Base-by-base conservation (phyloP, 2,329 filamentous ascomycete species). In the Fonsecaea pedrosoi region DNA sequence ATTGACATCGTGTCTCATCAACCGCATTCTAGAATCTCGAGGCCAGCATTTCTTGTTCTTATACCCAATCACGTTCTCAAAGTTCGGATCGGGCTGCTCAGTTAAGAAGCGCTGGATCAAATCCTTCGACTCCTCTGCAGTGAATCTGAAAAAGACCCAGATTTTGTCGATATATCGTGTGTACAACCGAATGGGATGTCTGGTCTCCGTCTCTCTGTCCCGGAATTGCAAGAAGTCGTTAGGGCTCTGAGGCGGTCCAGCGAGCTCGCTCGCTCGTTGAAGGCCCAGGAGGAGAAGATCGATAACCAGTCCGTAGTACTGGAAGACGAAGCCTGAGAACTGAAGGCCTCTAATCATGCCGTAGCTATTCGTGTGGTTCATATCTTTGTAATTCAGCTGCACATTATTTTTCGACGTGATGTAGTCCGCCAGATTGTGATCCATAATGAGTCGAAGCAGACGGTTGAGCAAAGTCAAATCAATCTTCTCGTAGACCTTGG, bases 1-100 rank as follows among this genome's bases (percentile, higher is more conserved):
- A 74, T 99, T 98, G 72, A 99, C 96, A 80, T 99, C 95, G 79
- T 99, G 95, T 70, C 95, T 89, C 95, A 99, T 99, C 74, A 99
- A 81, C 54, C 96, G 90, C 96, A 99, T 99, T 59, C 95, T 89
- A 30, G 94, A 97, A 77, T 99, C 95, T 74, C 95, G 89, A 50
- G 95, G 96, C 95, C 95, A 99, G 80, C 96, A 99, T 78, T 98
- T 99, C 84, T 99, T 99, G 81, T 96, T 99, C 83, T 92, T 94
- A 80, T 98, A 99, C 0, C 95, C 95, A 73, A 99, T 98, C 50
- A 99, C 95, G 71, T 99, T 99, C 78, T 99, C 95, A 72, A 99
- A 99, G 77, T 99, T 99, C 1, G 95, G 95, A 78, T 99, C 96
- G 0, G 95, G 95, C 76, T 99, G 94, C 77, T 99, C 96, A 0